Evolutionary conservation across 2,329 filamentous ascomycete genomes (phyloP).

Genomic region (Paraconiothyrium sp.): DNA sequence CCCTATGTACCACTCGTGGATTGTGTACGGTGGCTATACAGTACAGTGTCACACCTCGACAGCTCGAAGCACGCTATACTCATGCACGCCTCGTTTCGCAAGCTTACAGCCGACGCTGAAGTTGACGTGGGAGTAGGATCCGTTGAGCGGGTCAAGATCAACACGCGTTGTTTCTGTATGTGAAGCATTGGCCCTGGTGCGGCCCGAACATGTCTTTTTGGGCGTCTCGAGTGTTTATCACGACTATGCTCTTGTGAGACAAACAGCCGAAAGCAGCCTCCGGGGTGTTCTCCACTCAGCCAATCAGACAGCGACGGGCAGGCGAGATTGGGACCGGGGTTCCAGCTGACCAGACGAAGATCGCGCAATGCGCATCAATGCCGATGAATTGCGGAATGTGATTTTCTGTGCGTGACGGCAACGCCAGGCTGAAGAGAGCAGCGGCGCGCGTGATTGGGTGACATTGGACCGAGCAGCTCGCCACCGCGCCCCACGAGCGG

Average conservation of each 20-base stretch:
- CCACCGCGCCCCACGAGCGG: background rate
- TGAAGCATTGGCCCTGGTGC: background rate
- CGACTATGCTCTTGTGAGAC: background rate
- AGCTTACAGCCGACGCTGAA: background rate
- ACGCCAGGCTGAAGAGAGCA: background rate
- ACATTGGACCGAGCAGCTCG: background rate
- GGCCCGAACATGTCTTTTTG: background rate
- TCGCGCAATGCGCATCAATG: background rate
- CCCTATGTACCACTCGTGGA: background rate
- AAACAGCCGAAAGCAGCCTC: background rate
- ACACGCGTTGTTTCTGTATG: background rate
- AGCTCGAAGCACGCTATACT: background rate
- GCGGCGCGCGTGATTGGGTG: background rate
- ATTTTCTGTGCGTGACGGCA: background rate
- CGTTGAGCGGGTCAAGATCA: background rate
- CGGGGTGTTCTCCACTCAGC: background rate
- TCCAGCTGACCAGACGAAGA: conserved; percentile 1
- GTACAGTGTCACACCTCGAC: background rate
- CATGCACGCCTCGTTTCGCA: background rate
- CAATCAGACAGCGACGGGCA: background rate
- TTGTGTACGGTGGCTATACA: too few relatives aligned
- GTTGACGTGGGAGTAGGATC: background rate
- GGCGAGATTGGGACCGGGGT: background rate
- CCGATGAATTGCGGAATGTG: conserved; percentile 3
- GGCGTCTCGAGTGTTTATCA: background rate